These are phyloP conservation scores for Colletotrichum australisinense DNA, from an alignment of 2,329 filamentous ascomycete genomes.

Conservation along the genomic window DNA sequence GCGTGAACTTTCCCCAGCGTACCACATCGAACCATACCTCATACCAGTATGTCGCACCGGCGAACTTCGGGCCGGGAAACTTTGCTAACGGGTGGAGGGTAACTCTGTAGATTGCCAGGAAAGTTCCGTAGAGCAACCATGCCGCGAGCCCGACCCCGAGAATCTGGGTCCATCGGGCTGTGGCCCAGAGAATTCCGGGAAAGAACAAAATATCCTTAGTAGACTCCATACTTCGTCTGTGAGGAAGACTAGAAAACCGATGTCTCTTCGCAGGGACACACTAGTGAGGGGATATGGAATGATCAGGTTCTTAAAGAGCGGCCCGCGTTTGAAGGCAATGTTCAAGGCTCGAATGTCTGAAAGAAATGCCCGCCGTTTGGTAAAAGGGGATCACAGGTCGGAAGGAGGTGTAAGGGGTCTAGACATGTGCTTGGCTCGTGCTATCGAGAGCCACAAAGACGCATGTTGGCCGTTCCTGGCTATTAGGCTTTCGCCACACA, in stretches of 20 bases:
- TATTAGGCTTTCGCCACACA: not conserved
- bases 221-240: too few species aligned
- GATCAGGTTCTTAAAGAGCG: not conserved
- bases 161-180: not conserved
- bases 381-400: not conserved
- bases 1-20: slow-evolving; percentile 23
- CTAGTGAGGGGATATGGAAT: not conserved
- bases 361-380: not conserved
- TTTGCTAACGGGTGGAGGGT: slow-evolving; percentile 36
- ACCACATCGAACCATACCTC: slow-evolving; percentile 42
- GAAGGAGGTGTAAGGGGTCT: not conserved
- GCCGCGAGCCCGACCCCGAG: not conserved
- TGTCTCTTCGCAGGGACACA: not conserved
- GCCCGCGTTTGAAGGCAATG: too few species aligned
- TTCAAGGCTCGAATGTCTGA: not conserved
- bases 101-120: slow-evolving; percentile 32
- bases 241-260: not conserved
- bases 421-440: not conserved
- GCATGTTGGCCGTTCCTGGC: not conserved
- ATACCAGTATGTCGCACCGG: slow-evolving; percentile 38
- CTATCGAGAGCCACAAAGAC: not conserved
- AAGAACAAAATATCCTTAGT: not conserved
- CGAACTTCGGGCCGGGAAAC: slow-evolving; percentile 40
- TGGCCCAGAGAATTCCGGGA: not conserved
- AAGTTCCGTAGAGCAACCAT: slow-evolving; percentile 4